Conservation (phyloP, 2,329 filamentous ascomycete species). For the Paracorniculantispora psalliotae region DNA sequence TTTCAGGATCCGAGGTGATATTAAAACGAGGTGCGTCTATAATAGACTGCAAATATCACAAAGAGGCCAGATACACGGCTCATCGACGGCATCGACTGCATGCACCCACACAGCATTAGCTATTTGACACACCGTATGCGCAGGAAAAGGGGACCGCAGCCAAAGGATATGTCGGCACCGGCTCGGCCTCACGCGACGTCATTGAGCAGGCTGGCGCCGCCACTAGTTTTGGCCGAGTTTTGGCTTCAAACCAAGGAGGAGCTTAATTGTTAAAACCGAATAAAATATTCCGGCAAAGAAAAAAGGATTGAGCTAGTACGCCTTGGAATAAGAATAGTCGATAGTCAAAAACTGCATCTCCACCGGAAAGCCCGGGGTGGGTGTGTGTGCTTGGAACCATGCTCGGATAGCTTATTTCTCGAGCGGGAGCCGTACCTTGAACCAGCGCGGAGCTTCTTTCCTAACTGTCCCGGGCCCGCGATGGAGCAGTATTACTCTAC, state of each 20-base stretch:
- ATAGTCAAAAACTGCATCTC: neutral
- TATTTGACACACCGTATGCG: neutral
- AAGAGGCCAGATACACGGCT: neutral
- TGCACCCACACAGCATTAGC: neutral
- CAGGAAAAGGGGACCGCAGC: neutral
- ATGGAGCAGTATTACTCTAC: neutral
- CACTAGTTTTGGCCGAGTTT: no score
- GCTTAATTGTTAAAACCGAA: neutral
- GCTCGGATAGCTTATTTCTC: neutral
- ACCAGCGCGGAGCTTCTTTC: no score
- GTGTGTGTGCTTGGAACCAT: neutral
- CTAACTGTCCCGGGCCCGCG: no score
- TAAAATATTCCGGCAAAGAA: neutral
- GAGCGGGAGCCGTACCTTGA: neutral
- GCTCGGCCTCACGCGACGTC: constrained; percentile 7
- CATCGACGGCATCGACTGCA: neutral
- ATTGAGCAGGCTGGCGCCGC: constrained; percentile 1
- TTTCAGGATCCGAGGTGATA: no score
- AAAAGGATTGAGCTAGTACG: neutral
- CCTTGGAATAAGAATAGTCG: neutral
- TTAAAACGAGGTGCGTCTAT: no score
- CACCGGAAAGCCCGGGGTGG: neutral
- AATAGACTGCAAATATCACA: no score
- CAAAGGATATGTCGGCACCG: constrained; percentile 7
- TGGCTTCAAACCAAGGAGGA: no score